A percentile compares a stretch with the other conserved stretches of the same genome.
Conservation (phyloP, 106 monocot genomes). For the Apostasia shenzhenica region DNA sequence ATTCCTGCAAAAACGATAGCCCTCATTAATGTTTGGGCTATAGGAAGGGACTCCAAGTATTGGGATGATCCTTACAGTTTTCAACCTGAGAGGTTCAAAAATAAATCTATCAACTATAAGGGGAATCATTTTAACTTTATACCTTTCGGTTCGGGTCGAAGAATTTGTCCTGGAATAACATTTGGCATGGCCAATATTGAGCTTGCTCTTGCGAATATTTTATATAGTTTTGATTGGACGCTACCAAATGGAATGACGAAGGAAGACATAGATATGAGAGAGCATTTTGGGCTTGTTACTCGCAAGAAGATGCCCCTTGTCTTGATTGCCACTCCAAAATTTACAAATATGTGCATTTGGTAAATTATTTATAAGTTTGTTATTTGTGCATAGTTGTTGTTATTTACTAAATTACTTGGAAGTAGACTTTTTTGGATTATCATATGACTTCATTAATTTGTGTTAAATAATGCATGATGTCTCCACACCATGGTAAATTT, state of each 20-base stretch:
- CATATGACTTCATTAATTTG: no score
- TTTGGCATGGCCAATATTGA: not conserved
- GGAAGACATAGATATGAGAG: conserved; percentile 5
- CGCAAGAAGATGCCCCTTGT: conserved; percentile 3
- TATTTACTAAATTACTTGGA: no score
- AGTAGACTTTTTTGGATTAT: no score
- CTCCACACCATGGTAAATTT: no score
- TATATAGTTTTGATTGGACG: not conserved
- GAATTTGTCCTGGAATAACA: not conserved
- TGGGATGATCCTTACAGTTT: conserved; percentile 4
- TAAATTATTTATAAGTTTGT: no score
- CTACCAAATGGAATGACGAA: conserved; percentile 1
- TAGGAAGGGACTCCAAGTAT: not conserved
- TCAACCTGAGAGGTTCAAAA: not conserved
- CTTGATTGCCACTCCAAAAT: not conserved
- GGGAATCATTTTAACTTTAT: not conserved
- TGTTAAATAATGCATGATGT: no score
- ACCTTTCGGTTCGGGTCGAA: not conserved
- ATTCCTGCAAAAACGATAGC: not conserved
- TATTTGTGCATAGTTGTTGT: no score
- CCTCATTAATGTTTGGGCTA: not conserved
- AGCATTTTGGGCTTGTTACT: not conserved
- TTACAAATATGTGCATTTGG: no score
- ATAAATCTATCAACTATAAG: not conserved
- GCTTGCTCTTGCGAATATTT: not conserved